Percentiles rank a stretch among this genome's conserved stretches.
Evolutionary conservation across 164 flowering plant species (phyloP).

Genomic region (Protea cynaroides): DNA sequence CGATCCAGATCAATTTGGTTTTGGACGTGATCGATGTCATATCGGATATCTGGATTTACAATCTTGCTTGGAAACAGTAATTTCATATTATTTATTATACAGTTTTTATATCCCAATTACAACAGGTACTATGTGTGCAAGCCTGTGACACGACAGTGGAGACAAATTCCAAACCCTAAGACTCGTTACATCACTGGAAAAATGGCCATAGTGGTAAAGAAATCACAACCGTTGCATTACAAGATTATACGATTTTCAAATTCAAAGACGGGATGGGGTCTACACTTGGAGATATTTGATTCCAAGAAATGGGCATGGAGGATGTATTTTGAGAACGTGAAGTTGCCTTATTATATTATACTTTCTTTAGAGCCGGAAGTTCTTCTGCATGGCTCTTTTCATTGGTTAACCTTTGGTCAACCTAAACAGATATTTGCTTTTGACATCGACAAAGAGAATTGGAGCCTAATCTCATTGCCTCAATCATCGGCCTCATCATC

Average conservation of each 20-base stretch:
- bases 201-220: background rate
- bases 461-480: background rate
- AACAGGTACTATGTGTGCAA: background rate
- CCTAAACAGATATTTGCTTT: background rate
- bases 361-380: background rate
- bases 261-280: background rate
- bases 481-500: too few species aligned
- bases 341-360: too few species aligned
- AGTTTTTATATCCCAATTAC: too few species aligned
- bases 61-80: background rate
- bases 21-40: too few species aligned
- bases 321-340: background rate
- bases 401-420: background rate
- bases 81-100: too few species aligned
- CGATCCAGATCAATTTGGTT: too few species aligned
- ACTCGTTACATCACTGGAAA: background rate
- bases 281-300: conserved; percentile 1
- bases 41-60: too few species aligned
- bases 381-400: background rate
- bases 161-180: background rate
- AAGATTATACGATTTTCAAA: background rate
- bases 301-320: background rate
- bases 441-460: background rate
- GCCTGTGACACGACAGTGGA: background rate
- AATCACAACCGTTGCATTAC: background rate